Conservation (phyloP, 768 basidiomycete genomes). For the Suillus bovinus region DNA sequence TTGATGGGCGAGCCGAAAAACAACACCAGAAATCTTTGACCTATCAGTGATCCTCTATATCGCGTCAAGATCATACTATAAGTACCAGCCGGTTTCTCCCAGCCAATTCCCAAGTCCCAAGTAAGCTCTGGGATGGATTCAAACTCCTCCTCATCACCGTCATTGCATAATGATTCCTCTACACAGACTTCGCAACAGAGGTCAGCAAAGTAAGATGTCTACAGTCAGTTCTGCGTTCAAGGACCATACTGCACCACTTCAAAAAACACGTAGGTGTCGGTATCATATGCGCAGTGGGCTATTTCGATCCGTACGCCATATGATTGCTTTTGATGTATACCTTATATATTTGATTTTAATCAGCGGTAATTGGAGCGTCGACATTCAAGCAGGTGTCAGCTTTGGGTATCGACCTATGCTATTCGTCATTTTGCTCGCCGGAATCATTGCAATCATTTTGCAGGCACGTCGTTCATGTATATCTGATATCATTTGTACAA, state of each 20-base stretch:
- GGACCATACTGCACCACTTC: slow-evolving; percentile 29
- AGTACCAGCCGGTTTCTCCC: slow-evolving; percentile 23
- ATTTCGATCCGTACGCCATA: slow-evolving; percentile 33
- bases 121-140: slow-evolving; percentile 32
- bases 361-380: slow-evolving; percentile 45
- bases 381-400: slow-evolving; percentile 41
- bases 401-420: slow-evolving; percentile 48
- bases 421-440: slow-evolving; percentile 47
- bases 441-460: slow-evolving; percentile 44
- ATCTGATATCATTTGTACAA: not conserved
- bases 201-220: slow-evolving; percentile 6
- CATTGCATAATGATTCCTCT: slow-evolving; percentile 13
- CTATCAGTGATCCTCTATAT: slow-evolving; percentile 1
- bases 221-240: slow-evolving; percentile 8
- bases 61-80: not conserved
- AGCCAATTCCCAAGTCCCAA: slow-evolving; percentile 15
- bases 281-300: slow-evolving; percentile 39
- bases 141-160: slow-evolving; percentile 11
- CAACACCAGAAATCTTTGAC: not conserved
- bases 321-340: not conserved
- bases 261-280: slow-evolving; percentile 40
- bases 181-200: slow-evolving; percentile 11
- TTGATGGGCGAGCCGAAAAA: too few relatives aligned
- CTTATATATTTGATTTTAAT: not conserved
- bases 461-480: slow-evolving; percentile 26